phyloP scores from a whole-genome alignment of 1,284 basidiomycete genomes.

The Cystobasidium pallidum region DNA sequence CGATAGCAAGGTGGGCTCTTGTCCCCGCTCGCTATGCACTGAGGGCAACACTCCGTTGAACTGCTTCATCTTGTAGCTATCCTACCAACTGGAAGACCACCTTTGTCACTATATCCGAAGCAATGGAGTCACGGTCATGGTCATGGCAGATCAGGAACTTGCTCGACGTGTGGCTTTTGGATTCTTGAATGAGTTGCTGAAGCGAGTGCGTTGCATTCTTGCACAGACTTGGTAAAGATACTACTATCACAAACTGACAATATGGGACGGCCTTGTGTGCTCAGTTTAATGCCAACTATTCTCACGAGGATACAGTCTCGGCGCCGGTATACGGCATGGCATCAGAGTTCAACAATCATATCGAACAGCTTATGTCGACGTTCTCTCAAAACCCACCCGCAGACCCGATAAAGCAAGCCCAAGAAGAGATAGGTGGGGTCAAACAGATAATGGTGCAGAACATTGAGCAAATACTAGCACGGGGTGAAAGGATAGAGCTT shows the following conservation, averaged over 20 bases:
- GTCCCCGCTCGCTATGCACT: no score
- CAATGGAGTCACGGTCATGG: constrained; percentile 65
- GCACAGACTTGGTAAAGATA: no score
- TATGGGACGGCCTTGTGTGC: background rate
- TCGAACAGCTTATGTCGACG: constrained; percentile 74
- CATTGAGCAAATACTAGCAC: constrained; percentile 72
- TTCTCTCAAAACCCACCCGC: constrained; percentile 86
- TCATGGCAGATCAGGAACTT: constrained; percentile 89
- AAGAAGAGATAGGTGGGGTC: constrained; percentile 85
- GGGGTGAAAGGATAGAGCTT: constrained; percentile 93
- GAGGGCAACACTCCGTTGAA: no score
- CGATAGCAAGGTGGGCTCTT: constrained; percentile 73
- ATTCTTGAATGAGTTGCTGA: constrained; percentile 84
- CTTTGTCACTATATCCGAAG: constrained; percentile 84
- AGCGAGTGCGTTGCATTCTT: constrained; percentile 60
- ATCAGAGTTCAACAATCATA: constrained; percentile 67
- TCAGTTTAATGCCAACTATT: constrained; percentile 64
- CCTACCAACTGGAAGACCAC: constrained; percentile 69
- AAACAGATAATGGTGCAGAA: constrained; percentile 64
- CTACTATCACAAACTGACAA: background rate
- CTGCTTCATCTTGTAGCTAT: constrained; percentile 1
- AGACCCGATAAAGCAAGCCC: constrained; percentile 89
- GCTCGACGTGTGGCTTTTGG: constrained; percentile 91
- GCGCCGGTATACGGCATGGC: constrained; percentile 61
- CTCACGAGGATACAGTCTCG: constrained; percentile 57